Evolutionary conservation across 2,329 filamentous ascomycete species (phyloP).

Genomic region (Kalmusia sp.): DNA sequence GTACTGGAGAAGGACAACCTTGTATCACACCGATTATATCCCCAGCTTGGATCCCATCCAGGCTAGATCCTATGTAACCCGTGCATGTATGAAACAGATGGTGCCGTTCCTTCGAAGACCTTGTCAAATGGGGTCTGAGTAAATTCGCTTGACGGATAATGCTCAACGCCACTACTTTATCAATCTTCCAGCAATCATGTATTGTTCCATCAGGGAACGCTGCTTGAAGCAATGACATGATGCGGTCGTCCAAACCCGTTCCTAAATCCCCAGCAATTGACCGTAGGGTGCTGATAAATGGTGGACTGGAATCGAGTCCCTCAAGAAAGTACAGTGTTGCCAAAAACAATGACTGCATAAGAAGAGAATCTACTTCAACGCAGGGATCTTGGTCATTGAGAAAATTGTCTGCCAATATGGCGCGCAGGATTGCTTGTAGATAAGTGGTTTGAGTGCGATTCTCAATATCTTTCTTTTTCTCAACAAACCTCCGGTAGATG

Average conservation of each 20-base stretch:
- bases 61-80: background rate
- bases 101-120: background rate
- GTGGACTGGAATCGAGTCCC: background rate
- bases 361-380: background rate
- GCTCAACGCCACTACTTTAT: background rate
- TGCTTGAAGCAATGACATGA: background rate
- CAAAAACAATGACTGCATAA: background rate
- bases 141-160: background rate
- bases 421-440: background rate
- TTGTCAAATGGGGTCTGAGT: background rate
- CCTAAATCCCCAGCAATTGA: background rate
- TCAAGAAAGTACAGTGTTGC: background rate
- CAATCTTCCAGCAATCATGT: background rate
- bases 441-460: background rate
- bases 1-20: background rate
- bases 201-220: background rate
- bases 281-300: background rate
- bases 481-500: background rate
- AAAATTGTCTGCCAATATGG: background rate
- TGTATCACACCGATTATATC: background rate
- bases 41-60: background rate
- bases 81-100: background rate
- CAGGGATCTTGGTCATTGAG: background rate
- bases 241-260: background rate
- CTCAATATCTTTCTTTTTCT: background rate